Evolutionary conservation across 345 rosid genomes (phyloP), one percentile per base, ranked within the genome.

Genomic region (Conringia planisiliqua): DNA sequence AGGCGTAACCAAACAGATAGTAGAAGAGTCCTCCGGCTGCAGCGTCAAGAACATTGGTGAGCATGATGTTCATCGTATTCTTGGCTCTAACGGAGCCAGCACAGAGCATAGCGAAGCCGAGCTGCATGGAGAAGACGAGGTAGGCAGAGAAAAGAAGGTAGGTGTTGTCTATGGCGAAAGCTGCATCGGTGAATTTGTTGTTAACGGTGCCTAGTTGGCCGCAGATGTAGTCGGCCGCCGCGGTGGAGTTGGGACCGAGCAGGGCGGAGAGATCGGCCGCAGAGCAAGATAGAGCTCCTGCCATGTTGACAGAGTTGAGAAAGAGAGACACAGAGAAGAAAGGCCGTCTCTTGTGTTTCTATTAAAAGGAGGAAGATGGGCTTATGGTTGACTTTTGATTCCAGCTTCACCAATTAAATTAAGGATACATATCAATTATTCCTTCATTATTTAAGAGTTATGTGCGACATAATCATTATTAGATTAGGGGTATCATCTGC

Each of bases 51-150:
- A 91, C 94, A 78, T 91, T 91, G 14, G 97, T 89, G 48, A 91
- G 88, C 97, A 91, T 91, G 78, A 91, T 91, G 83, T 89, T 91
- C 95, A 89, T 89, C 60, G 97, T 87, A 83, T 91, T 89, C 71
- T 91, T 91, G 70, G 92, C 92, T 11, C 95, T 85, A 17, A 91
- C 97, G 40, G 97, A 91, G 5, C 97, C 97, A n/a, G 97, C 97
- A 46, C 97, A 91, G 63, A 91, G 95, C 97, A 91, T 91, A 60
- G 95, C 97, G 54, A 91, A 91, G 42, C 97, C 97, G 4, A 91
- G 83, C 67, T 91, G 97, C 97, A 91, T 91, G 54, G 95, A 75
- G 83, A 91, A 91, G 58, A 89, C 97, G 8, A 91, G 86, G 78
- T 91, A 91, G 46, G 95, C 92, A 0, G 97, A 91, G 92, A 90